Evolutionary conservation across 306 rosid genomes (phyloP).

Genomic region (Myrica gale): DNA sequence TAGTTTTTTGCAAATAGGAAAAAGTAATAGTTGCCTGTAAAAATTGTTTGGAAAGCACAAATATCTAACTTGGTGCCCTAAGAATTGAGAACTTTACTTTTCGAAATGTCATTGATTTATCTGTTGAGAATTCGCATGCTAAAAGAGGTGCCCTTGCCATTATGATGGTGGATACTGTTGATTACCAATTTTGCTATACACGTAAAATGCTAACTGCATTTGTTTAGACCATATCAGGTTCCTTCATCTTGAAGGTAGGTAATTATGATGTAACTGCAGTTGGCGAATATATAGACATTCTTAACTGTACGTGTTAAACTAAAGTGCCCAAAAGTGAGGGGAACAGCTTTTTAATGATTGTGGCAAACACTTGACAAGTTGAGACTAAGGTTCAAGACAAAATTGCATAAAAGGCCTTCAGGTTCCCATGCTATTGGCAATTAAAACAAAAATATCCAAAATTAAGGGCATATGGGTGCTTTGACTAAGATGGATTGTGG

Average conservation of each 20-base stretch:
- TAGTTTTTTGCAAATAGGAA: not conserved
- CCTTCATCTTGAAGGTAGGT: not conserved
- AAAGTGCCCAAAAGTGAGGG: not conserved
- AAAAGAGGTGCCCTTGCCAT: too few species aligned
- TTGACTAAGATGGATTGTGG: not conserved
- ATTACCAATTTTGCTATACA: too few species aligned
- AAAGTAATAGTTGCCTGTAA: too few species aligned
- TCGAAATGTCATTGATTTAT: too few species aligned
- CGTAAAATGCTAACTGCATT: not conserved
- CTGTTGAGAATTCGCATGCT: too few species aligned
- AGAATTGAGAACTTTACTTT: too few species aligned
- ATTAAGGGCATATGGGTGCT: not conserved
- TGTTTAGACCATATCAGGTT: not conserved
- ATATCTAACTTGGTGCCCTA: too few species aligned
- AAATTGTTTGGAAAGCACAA: not conserved
- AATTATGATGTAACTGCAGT: not conserved
- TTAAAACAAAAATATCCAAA: not conserved
- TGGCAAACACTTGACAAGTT: not conserved
- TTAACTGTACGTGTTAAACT: not conserved
- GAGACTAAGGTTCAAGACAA: not conserved
- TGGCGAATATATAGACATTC: not conserved
- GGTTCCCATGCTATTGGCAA: not conserved
- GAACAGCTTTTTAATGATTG: not conserved
- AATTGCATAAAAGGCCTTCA: not conserved
- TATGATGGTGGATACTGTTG: too few species aligned